Evolutionary conservation across 345 rosid species (phyloP).

Genomic region (Garcia nutans): DNA sequence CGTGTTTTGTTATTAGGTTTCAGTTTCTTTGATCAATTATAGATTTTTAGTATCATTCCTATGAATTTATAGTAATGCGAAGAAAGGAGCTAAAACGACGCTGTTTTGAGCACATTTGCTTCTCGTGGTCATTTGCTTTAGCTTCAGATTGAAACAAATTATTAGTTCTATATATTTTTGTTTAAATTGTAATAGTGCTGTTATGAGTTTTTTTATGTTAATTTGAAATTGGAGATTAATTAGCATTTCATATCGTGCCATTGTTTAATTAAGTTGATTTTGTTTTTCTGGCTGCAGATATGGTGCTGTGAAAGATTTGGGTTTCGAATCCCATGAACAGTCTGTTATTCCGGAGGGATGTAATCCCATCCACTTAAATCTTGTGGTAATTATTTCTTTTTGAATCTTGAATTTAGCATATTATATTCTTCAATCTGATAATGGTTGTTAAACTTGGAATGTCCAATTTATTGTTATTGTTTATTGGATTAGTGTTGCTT

Average conservation of each 20-base stretch:
- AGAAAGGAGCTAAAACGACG: too few relatives aligned
- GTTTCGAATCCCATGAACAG: slow-evolving; percentile 33
- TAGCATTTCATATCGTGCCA: neutral
- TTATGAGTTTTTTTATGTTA: too few relatives aligned
- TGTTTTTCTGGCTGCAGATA: slow-evolving; percentile 47
- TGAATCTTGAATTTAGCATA: neutral
- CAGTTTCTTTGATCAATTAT: neutral
- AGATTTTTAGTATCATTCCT: too few relatives aligned
- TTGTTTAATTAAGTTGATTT: neutral
- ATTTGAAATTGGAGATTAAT: too few relatives aligned
- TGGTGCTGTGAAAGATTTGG: slow-evolving; percentile 52
- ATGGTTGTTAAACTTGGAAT: neutral
- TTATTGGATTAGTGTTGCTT: too few relatives aligned
- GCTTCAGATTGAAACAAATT: too few relatives aligned
- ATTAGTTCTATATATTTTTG: too few relatives aligned
- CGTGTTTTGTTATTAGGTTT: neutral
- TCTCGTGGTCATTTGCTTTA: too few relatives aligned
- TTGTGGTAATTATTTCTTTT: slow-evolving; percentile 60
- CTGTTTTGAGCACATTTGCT: too few relatives aligned
- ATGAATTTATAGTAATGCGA: too few relatives aligned
- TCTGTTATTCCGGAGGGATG: slow-evolving; percentile 59
- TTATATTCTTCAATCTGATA: neutral
- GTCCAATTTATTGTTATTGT: neutral
- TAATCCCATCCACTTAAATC: slow-evolving; percentile 79
- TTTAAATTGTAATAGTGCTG: too few relatives aligned